phyloP scores from a whole-genome alignment of 129 eudicot species.

The Deinandra increscens region DNA sequence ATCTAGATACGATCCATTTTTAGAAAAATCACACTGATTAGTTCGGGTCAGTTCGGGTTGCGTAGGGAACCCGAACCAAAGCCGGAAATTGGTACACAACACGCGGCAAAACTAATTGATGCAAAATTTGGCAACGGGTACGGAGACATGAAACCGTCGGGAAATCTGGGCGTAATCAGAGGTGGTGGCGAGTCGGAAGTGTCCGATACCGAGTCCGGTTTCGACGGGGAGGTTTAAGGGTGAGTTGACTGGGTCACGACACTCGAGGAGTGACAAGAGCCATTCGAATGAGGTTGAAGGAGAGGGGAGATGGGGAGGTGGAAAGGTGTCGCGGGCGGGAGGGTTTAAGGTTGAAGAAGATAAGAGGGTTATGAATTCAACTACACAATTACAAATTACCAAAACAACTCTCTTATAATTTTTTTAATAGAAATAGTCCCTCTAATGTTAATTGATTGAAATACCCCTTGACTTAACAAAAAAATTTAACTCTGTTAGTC shows the following conservation, averaged over 20 bases:
- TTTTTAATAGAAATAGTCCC: no score
- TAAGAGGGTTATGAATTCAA: no score
- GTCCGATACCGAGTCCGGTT: constrained; percentile 64
- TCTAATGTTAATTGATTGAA: no score
- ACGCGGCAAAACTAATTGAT: constrained; percentile 76
- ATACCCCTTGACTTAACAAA: no score
- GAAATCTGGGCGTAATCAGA: constrained; percentile 54
- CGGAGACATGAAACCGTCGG: constrained; percentile 54
- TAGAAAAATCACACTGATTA: no score
- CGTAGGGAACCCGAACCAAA: constrained; percentile 80
- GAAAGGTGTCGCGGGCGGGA: no score
- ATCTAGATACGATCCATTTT: no score
- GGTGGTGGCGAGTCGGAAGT: constrained; percentile 64
- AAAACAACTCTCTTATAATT: no score
- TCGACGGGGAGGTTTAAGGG: constrained; percentile 62
- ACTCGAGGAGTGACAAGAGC: constrained; percentile 73
- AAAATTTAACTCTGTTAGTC: no score
- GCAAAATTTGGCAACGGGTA: constrained; percentile 53
- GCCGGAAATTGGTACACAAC: constrained; percentile 72
- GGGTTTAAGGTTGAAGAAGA: no score
- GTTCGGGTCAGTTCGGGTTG: constrained; percentile 44
- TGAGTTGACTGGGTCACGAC: constrained; percentile 77
- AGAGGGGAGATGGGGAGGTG: no score
- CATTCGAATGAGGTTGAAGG: constrained; percentile 90
- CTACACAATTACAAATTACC: no score